Percentiles rank a stretch among this genome's conserved stretches.
phyloP scores from a whole-genome alignment of 75 land plant species.

The Ceratopteris richardii region DNA sequence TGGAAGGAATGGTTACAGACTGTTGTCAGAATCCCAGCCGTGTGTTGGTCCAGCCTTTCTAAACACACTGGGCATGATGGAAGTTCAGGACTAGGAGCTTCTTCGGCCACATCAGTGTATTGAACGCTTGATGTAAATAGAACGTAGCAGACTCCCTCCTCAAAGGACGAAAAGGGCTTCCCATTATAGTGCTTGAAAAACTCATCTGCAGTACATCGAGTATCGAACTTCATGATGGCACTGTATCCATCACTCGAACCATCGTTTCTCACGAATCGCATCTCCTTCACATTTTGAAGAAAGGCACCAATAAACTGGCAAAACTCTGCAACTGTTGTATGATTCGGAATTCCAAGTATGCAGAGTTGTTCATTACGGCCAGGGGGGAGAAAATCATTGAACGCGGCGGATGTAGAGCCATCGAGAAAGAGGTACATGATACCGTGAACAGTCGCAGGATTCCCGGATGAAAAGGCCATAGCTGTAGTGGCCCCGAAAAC shows the following conservation, averaged over 20 bases:
- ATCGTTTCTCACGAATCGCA: constrained; percentile 92
- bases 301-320: constrained; percentile 89
- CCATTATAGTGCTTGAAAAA: constrained; percentile 76
- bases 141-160: constrained; percentile 80
- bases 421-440: constrained; percentile 76
- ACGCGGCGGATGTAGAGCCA: too few species aligned
- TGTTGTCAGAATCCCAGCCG: constrained; percentile 84
- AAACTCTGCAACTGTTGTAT: constrained; percentile 96
- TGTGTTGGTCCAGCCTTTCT: constrained; percentile 88
- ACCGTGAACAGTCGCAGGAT: constrained; percentile 78
- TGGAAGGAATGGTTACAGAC: constrained; percentile 99
- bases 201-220: constrained; percentile 62
- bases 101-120: constrained; percentile 70
- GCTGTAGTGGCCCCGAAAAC: too few species aligned
- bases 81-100: constrained; percentile 59
- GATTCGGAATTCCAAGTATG: constrained; percentile 86
- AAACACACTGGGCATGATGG: constrained; percentile 95
- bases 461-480: constrained; percentile 75
- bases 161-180: constrained; percentile 75
- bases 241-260: constrained; percentile 77
- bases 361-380: constrained; percentile 67
- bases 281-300: constrained; percentile 66
- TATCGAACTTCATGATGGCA: constrained; percentile 68
- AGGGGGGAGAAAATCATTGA: too few species aligned
- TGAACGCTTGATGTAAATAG: constrained; percentile 67